These are phyloP conservation scores for Plectosphaerella cucumerina DNA, from an alignment of 2,329 filamentous ascomycete species.

Conservation along the genomic window DNA sequence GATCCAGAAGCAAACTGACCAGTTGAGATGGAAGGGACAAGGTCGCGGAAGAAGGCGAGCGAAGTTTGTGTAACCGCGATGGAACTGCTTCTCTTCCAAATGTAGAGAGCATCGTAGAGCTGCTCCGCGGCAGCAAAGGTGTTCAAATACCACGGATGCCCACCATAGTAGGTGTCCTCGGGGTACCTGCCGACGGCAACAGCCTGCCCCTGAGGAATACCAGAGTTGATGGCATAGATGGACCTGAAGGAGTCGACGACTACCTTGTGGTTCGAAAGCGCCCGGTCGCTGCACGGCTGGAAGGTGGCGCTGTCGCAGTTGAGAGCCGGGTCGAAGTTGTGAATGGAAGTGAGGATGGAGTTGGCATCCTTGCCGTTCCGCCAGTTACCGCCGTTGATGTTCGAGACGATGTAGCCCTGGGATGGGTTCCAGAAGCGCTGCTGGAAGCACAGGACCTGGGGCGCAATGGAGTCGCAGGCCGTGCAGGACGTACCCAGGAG, in stretches of 20 bases:
- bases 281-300: conserved; percentile 68
- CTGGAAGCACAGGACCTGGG: conserved; percentile 68
- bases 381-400: conserved; percentile 59
- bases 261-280: conserved; percentile 72
- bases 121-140: conserved; percentile 77
- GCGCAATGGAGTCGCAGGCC: conserved; percentile 60
- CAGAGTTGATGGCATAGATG: conserved; percentile 66
- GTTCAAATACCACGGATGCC: conserved; percentile 78
- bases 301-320: conserved; percentile 68
- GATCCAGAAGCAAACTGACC: conserved; percentile 57
- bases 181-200: conserved; percentile 63
- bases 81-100: conserved; percentile 61
- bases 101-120: conserved; percentile 70
- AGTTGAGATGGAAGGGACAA: conserved; percentile 50
- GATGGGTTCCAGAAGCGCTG: conserved; percentile 67
- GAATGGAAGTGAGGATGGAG: conserved; percentile 61
- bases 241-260: conserved; percentile 71
- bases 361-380: conserved; percentile 70
- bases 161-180: conserved; percentile 71
- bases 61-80: conserved; percentile 63
- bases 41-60: conserved; percentile 66
- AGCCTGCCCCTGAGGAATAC: conserved; percentile 54
- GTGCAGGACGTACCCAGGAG: conserved; percentile 56
- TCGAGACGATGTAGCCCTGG: conserved; percentile 61
- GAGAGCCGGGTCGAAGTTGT: conserved; percentile 63